Percentiles rank a stretch among this genome's conserved stretches.
Evolutionary conservation across 371 early-diverging fungal genomes (phyloP).

Genomic region (Mucor mucedo): DNA sequence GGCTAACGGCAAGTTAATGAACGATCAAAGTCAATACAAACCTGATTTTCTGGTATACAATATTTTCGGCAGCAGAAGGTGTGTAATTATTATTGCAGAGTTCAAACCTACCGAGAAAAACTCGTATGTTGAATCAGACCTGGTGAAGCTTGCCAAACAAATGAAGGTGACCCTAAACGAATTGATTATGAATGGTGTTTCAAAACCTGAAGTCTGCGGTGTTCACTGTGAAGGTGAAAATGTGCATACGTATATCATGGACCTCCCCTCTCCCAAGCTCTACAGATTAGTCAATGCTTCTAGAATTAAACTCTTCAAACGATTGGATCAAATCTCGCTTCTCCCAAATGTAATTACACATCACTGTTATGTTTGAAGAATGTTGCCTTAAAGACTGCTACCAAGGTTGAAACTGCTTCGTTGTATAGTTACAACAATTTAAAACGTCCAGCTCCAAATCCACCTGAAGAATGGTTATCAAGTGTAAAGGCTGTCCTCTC

Average conservation of each 20-base stretch:
- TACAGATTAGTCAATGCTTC: conserved; percentile 10
- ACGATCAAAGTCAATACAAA: background rate
- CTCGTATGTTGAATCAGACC: no score
- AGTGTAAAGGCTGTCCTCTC: background rate
- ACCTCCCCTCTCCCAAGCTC: no score
- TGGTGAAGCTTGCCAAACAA: no score
- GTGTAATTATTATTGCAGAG: conserved; percentile 16
- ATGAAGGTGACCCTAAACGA: no score
- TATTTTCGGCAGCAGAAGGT: conserved; percentile 5
- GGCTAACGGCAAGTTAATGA: conserved; percentile 13
- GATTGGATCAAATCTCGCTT: conserved; percentile 19
- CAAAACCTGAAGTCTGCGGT: no score
- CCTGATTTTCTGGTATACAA: conserved; percentile 24
- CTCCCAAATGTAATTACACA: conserved; percentile 13
- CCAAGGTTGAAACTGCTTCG: conserved; percentile 14
- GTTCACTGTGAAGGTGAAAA: no score
- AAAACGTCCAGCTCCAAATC: conserved; percentile 7
- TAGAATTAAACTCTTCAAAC: conserved; percentile 17
- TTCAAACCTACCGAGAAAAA: no score
- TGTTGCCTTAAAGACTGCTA: conserved; percentile 12
- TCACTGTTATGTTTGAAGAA: conserved; percentile 17
- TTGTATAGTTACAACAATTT: conserved; percentile 8
- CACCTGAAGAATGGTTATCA: conserved; percentile 13
- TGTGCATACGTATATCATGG: no score
- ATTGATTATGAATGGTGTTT: no score